Evolutionary conservation across 345 rosid genomes (phyloP).

Genomic region (Lumnitzera racemosa): DNA sequence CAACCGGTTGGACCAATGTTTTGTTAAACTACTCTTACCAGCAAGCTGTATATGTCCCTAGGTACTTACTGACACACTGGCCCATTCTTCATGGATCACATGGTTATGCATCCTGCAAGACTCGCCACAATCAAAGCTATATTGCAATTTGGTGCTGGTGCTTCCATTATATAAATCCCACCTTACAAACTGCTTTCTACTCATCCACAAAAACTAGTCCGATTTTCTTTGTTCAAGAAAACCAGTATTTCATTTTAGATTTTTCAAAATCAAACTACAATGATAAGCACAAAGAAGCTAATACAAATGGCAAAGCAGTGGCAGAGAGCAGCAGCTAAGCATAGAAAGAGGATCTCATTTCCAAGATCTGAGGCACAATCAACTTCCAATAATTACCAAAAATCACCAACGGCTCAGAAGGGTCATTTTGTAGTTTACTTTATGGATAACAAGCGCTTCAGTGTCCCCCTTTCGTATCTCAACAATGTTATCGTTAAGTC

Average conservation of each 20-base stretch:
- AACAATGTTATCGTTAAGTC: conserved; percentile 1
- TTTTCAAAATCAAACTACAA: neutral
- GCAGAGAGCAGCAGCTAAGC: conserved; percentile 12
- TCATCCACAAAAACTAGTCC: neutral
- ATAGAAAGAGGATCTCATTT: conserved; percentile 5
- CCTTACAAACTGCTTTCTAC: neutral
- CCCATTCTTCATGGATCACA: too few relatives aligned
- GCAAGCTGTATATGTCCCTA: too few relatives aligned
- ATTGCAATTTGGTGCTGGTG: too few relatives aligned
- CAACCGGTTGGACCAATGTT: too few relatives aligned
- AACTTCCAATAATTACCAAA: neutral
- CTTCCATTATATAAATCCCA: too few relatives aligned
- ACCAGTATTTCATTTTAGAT: neutral
- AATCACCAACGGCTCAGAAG: conserved; percentile 6
- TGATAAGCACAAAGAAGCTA: conserved; percentile 17
- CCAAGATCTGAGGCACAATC: neutral
- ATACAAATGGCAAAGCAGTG: conserved; percentile 12
- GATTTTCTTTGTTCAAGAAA: neutral
- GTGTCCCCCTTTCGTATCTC: conserved; percentile 19
- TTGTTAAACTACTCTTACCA: too few relatives aligned
- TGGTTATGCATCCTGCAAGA: too few relatives aligned
- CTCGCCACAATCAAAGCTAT: too few relatives aligned
- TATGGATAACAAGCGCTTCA: conserved; percentile 4
- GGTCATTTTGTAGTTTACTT: conserved; percentile 23
- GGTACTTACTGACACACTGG: too few relatives aligned